Conservation (phyloP, 2,329 filamentous ascomycete species). For the Trichoderma lentiforme region DNA sequence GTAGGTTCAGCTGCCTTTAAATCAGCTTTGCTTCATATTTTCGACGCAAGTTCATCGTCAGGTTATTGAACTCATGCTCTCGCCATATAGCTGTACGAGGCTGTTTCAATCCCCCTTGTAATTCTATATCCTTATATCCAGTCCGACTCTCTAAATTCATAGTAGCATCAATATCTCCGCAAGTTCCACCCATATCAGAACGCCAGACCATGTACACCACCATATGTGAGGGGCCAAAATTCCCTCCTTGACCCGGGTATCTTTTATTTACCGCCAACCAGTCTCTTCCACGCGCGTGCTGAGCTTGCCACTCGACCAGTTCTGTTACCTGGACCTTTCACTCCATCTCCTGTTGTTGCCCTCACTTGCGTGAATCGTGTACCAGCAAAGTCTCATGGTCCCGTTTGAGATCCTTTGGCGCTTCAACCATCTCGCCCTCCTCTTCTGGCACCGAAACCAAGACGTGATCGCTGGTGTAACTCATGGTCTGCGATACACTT, state of each 20-base stretch:
- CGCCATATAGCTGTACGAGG: background rate
- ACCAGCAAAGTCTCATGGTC: slow-evolving; percentile 17
- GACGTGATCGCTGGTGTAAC: slow-evolving; percentile 37
- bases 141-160: background rate
- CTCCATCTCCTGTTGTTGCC: background rate
- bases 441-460: slow-evolving; percentile 41
- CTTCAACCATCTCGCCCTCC: slow-evolving; percentile 27
- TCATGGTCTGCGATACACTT: slow-evolving; percentile 31
- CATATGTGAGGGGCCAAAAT: background rate
- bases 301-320: background rate
- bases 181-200: background rate
- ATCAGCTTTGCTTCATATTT: background rate
- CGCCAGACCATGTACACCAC: slow-evolving; percentile 3
- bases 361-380: background rate
- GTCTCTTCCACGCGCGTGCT: background rate
- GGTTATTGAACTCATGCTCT: background rate
- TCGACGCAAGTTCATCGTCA: background rate
- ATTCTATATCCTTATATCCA: slow-evolving; percentile 1
- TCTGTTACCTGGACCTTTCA: background rate
- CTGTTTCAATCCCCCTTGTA: background rate
- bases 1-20: background rate
- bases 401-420: background rate
- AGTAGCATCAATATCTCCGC: background rate
- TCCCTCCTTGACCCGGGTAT: slow-evolving; percentile 17
- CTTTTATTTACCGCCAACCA: background rate